Conservation (phyloP, 805 yeast species). For the Pichia deserticola region DNA sequence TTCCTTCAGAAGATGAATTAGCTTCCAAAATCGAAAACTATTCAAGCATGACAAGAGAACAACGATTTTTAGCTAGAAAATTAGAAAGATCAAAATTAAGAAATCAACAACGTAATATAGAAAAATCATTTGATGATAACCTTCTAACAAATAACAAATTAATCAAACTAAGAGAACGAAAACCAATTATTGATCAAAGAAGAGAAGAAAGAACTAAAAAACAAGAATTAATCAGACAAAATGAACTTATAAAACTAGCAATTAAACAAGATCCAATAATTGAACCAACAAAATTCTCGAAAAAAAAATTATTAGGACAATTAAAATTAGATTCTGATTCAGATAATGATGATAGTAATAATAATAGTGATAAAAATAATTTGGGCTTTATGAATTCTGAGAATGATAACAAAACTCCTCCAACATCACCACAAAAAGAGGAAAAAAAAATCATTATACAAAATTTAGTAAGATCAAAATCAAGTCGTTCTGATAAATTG, state of each 20-base stretch:
- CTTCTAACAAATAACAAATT: neutral
- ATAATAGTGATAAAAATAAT: neutral
- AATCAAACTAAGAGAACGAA: slow-evolving; percentile 2
- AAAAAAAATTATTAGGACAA: slow-evolving; percentile 5
- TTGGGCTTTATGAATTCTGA: neutral
- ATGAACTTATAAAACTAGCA: slow-evolving; percentile 7
- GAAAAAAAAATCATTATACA: neutral
- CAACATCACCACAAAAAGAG: slow-evolving; percentile 2
- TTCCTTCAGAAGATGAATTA: slow-evolving; percentile 1
- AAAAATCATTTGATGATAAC: too few species aligned
- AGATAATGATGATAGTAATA: neutral
- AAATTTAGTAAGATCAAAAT: neutral
- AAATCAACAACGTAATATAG: neutral
- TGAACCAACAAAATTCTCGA: slow-evolving; percentile 15
- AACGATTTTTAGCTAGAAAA: slow-evolving; percentile 23
- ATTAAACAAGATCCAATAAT: slow-evolving; percentile 13
- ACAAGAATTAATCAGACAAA: slow-evolving; percentile 2
- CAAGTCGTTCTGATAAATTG: neutral
- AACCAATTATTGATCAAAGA: slow-evolving; percentile 1
- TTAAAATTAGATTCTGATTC: neutral
- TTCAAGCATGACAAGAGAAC: slow-evolving; percentile 19
- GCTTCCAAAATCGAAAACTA: slow-evolving; percentile 14
- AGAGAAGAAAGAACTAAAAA: slow-evolving; percentile 5
- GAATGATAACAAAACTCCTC: neutral
- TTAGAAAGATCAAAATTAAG: slow-evolving; percentile 7